phyloP scores from a whole-genome alignment of 1,139 yeast genomes.

The Geotrichum candidum region DNA sequence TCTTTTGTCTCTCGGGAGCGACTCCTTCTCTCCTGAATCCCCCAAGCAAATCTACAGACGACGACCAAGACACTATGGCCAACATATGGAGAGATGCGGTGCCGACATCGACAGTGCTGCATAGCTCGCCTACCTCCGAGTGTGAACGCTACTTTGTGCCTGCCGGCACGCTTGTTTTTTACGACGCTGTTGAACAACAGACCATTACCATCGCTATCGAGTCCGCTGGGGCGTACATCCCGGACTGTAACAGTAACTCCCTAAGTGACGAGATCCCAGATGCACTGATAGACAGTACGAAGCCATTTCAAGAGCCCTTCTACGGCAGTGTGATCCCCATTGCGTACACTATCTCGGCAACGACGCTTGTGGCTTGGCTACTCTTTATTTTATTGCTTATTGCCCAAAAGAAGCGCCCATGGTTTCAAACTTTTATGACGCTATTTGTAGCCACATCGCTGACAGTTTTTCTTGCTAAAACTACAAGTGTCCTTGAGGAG shows the following conservation, averaged over 20 bases:
- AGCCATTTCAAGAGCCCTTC: slow-evolving; percentile 27
- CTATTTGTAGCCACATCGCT: slow-evolving; percentile 31
- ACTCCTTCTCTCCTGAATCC: background rate
- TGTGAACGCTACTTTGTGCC: slow-evolving; percentile 24
- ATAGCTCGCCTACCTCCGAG: background rate
- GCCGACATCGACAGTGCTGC: slow-evolving; percentile 9
- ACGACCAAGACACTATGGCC: slow-evolving; percentile 13
- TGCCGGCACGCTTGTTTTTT: slow-evolving; percentile 24
- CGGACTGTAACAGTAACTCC: slow-evolving; percentile 18
- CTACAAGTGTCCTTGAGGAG: slow-evolving; percentile 25
- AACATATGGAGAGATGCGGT: slow-evolving; percentile 19
- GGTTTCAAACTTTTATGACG: slow-evolving; percentile 34
- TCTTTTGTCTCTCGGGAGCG: background rate
- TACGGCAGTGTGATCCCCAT: slow-evolving; percentile 35
- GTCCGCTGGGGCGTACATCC: slow-evolving; percentile 21
- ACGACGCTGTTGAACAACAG: slow-evolving; percentile 19
- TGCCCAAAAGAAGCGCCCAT: slow-evolving; percentile 33
- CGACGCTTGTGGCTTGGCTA: slow-evolving; percentile 36
- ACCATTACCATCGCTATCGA: slow-evolving; percentile 17
- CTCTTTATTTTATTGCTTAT: slow-evolving; percentile 31
- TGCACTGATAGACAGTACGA: slow-evolving; percentile 4
- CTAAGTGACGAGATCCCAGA: slow-evolving; percentile 3
- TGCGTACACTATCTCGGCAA: slow-evolving; percentile 33
- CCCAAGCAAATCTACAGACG: background rate
- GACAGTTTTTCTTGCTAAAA: slow-evolving; percentile 29